Evolutionary conservation across 768 basidiomycete genomes (phyloP), one percentile per base, ranked within the genome.

Genomic region (Crepidotus variabilis): DNA sequence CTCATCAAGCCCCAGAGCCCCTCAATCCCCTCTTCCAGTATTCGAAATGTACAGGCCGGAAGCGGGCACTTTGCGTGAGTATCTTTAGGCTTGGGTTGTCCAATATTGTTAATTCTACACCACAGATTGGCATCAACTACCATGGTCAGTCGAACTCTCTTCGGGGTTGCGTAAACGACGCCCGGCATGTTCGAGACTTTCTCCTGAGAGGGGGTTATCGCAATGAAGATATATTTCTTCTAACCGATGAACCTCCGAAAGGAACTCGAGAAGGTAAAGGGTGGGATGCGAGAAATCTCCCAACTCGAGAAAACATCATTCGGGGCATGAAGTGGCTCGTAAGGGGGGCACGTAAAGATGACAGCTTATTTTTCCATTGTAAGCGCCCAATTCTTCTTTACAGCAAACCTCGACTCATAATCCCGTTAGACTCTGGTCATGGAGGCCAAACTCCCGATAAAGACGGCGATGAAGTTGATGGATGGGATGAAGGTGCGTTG

Each of bases 391-490:
- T 52, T 18, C 33, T 43, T 20, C 9, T 50, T 48, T 21, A 47
- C 20, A 14, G 7, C n/a, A 11, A 14, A 20, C 13, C 34, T 34
- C 10, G 45, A 50, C 47, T 43, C 34, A 51, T 28, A 24, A 13
- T 53, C 13, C 8, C 36, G 9, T 8, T 51, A 90, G 89, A 92
- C 71, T 96, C 94, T 1, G 96, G 95, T 0, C 95, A 98, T 63
- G 96, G 97, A n/a, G 96, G 94, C 9, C 94, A 95, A 66, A 86
- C 87, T 2, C 78, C 76, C 52, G 94, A 97, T 70, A 58, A 72
- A 1, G 80, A 91, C 61, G 90, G 90, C 2, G 91, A 92, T 61
- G 87, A 95, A 70, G 72, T 77, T 0, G 88, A 91, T 62, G 94
- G 93, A 6, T 81, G 74, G 53, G 92, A 94, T 59, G 92, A 94